Percentiles rank a stretch among this genome's conserved stretches.
These are phyloP conservation scores for Pseudoscleropodium purum DNA, from an alignment of 225 moss, liverwort and hornwort species.

Conservation along the genomic window DNA sequence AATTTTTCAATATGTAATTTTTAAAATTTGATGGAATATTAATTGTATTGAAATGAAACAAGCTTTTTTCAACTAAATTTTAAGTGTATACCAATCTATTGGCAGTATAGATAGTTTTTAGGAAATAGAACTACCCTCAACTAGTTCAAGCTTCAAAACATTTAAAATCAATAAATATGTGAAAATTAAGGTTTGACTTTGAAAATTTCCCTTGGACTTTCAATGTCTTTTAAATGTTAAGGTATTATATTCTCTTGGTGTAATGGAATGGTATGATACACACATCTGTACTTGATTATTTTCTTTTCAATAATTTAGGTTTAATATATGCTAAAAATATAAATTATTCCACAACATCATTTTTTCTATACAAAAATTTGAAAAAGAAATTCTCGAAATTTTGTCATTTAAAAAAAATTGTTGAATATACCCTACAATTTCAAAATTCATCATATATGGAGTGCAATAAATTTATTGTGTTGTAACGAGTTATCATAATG, in stretches of 20 bases:
- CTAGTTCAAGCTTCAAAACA: neutral
- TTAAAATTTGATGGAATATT: neutral
- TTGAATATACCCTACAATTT: neutral
- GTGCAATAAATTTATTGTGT: neutral
- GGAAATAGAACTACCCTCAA: neutral
- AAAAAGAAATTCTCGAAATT: neutral
- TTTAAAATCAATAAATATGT: neutral
- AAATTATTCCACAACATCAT: neutral
- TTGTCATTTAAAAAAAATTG: fast-evolving
- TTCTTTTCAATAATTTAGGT: neutral
- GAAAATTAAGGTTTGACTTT: neutral
- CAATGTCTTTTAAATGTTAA: neutral
- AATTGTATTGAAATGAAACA: neutral
- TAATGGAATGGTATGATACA: neutral
- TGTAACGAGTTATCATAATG: neutral
- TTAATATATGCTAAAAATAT: no score
- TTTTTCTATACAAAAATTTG: neutral
- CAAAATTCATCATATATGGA: neutral
- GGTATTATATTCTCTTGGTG: no score
- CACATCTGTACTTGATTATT: neutral
- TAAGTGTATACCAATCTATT: neutral
- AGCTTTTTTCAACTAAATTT: neutral
- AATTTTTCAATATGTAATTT: neutral
- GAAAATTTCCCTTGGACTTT: neutral
- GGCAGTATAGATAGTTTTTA: neutral